Percentiles rank a stretch among this genome's conserved stretches.
phyloP scores from a whole-genome alignment of 2,329 filamentous ascomycete species.

The Daldinia sp. region DNA sequence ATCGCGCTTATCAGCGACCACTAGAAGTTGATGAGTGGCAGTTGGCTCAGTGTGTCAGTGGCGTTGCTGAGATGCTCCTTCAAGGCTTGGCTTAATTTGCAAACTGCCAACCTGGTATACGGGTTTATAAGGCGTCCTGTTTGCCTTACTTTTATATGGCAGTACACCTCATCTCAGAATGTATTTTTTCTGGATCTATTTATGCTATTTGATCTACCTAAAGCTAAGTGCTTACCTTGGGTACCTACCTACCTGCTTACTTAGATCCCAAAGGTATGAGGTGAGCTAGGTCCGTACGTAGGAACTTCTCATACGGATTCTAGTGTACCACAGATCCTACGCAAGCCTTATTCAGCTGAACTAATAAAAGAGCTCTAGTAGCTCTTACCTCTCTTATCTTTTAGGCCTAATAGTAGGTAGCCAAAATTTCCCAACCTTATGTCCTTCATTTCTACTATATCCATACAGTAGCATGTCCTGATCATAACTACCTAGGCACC shows the following conservation, averaged over 20 bases:
- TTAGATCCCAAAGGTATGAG: no score
- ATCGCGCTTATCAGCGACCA: neutral
- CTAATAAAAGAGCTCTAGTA: neutral
- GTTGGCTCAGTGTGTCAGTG: neutral
- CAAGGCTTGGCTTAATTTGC: neutral
- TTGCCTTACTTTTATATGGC: neutral
- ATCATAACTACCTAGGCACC: no score
- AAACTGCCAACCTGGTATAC: neutral
- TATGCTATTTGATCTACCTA: no score
- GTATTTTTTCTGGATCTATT: no score
- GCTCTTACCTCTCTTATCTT: neutral
- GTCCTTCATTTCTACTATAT: no score
- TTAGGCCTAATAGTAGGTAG: neutral
- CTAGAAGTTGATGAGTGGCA: neutral
- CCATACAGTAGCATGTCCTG: no score
- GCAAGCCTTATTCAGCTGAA: neutral
- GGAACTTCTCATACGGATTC: neutral
- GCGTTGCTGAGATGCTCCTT: neutral
- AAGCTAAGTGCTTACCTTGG: no score
- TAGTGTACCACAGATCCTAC: neutral
- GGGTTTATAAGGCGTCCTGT: neutral
- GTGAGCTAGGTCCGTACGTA: neutral
- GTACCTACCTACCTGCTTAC: no score
- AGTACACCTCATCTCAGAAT: no score
- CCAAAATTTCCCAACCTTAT: no score